phyloP scores from a whole-genome alignment of 768 basidiomycete genomes.

The Phaeotremella skinneri region DNA sequence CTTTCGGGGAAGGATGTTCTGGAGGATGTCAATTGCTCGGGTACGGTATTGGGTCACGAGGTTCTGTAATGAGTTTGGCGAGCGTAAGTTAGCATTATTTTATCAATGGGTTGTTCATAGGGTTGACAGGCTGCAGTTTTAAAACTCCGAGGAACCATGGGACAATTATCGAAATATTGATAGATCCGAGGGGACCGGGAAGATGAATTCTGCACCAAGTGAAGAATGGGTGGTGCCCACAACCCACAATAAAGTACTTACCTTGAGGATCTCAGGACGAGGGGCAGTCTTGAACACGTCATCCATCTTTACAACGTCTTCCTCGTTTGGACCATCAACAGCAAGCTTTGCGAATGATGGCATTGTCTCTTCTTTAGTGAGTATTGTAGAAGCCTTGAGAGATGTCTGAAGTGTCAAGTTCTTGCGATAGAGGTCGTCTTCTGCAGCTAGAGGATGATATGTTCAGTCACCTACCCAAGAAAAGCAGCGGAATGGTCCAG shows the following conservation, averaged over 20 bases:
- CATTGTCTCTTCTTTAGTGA: no score
- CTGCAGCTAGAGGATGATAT: no score
- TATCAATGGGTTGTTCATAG: neutral
- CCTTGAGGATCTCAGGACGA: conserved; percentile 22
- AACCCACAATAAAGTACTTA: conserved; percentile 12
- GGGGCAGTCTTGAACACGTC: conserved; percentile 36
- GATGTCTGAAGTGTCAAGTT: no score
- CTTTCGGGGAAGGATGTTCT: conserved; percentile 30
- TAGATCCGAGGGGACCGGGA: neutral
- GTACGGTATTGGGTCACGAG: conserved; percentile 20
- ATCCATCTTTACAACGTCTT: conserved; percentile 24
- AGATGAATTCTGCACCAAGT: no score
- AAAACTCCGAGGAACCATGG: neutral
- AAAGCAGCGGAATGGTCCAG: no score
- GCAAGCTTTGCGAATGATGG: neutral
- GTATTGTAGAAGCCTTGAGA: no score
- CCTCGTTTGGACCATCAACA: neutral
- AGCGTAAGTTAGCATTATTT: neutral
- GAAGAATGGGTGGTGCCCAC: no score
- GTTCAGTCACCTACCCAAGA: no score
- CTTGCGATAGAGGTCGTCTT: no score
- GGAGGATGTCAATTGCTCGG: conserved; percentile 32
- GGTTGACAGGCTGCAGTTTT: neutral
- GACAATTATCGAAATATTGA: neutral
- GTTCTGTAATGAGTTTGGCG: conserved; percentile 20